A percentile compares a stretch with the other conserved stretches of the same genome.
Conservation (phyloP, 352 stramenopile genomes). For the Hyaloperonospora arabidopsidis region DNA sequence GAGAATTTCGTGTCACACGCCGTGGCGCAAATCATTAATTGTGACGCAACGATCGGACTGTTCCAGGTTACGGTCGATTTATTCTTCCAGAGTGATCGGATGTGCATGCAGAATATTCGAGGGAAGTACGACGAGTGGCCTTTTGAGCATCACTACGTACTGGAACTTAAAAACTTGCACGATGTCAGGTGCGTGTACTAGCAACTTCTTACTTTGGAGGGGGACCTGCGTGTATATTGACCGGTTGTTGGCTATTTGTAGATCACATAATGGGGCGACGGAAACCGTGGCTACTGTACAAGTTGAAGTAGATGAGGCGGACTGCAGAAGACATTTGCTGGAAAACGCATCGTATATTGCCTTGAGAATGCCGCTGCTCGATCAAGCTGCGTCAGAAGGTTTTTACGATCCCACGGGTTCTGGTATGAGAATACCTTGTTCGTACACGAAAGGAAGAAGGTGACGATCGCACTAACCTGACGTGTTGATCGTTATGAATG, state of each 20-base stretch:
- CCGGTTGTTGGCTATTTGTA: conserved; percentile 3
- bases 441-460: background rate
- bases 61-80: conserved; percentile 33
- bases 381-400: conserved; percentile 11
- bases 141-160: conserved; percentile 22
- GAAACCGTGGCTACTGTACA: conserved; percentile 5
- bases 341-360: conserved; percentile 24
- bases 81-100: conserved; percentile 26
- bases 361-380: conserved; percentile 16
- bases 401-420: conserved; percentile 25
- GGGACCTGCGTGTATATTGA: conserved; percentile 1
- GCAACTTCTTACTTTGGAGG: background rate
- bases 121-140: conserved; percentile 27
- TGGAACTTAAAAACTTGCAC: conserved; percentile 11
- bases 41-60: conserved; percentile 36
- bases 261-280: conserved; percentile 11
- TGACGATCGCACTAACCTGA: background rate
- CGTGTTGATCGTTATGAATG: background rate
- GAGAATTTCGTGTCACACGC: conserved; percentile 16
- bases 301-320: conserved; percentile 8
- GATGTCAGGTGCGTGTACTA: conserved; percentile 19
- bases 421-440: conserved; percentile 8
- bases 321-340: conserved; percentile 21
- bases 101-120: conserved; percentile 37
- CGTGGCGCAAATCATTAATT: conserved; percentile 18